Conservation (phyloP, 192 early-diverging fungal genomes). For the Chytriomyces sp. region DNA sequence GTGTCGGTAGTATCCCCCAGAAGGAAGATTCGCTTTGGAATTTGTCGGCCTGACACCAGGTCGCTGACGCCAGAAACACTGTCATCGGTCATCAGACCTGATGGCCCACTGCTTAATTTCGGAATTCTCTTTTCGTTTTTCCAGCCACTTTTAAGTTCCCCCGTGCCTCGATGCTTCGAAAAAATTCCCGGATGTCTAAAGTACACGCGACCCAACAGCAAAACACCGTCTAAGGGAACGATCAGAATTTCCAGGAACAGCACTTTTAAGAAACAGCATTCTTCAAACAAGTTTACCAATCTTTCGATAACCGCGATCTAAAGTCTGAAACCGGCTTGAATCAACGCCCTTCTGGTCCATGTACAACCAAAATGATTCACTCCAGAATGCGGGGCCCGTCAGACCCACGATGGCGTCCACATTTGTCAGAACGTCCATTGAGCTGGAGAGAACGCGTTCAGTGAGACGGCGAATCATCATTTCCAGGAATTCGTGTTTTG, state of each 20-base stretch:
- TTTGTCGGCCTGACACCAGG: not conserved
- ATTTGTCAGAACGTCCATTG: not conserved
- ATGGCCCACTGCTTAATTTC: not conserved
- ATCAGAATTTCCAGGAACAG: too few species aligned
- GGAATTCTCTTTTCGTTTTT: not conserved
- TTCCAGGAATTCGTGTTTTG: conserved; percentile 34
- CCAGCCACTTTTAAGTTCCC: conserved; percentile 10
- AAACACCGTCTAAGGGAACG: not conserved
- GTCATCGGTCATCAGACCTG: not conserved
- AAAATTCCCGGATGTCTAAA: conserved; percentile 2
- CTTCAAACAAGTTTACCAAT: not conserved
- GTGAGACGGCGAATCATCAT: conserved; percentile 15
- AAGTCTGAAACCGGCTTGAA: not conserved
- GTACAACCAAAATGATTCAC: not conserved
- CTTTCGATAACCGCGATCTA: not conserved
- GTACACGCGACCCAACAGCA: conserved; percentile 3
- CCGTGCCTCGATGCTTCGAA: not conserved
- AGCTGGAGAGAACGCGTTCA: not conserved
- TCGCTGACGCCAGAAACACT: not conserved
- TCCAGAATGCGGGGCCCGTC: conserved; percentile 19
- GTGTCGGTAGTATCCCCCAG: not conserved
- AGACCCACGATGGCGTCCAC: conserved; percentile 18
- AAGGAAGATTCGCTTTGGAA: not conserved
- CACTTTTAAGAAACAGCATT: too few species aligned
- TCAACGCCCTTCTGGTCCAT: not conserved